Conservation (phyloP, 179 eudicot genomes). For the Carnegiea gigantea region DNA sequence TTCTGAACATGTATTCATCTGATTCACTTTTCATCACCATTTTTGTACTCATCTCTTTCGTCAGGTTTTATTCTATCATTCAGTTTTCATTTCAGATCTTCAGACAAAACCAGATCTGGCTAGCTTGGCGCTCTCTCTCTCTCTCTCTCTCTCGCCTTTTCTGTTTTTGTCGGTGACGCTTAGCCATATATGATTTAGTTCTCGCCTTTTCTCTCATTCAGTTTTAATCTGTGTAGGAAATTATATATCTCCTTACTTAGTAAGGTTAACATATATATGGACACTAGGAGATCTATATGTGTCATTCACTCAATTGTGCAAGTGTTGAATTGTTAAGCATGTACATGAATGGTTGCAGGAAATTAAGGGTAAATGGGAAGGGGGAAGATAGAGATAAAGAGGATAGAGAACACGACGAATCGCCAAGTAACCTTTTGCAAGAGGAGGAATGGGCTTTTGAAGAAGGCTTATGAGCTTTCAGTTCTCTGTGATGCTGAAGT, state of each 20-base stretch:
- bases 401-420: conserved; percentile 21
- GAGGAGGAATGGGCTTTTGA: conserved; percentile 16
- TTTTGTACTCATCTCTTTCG: not conserved
- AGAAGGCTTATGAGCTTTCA: conserved; percentile 18
- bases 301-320: no score
- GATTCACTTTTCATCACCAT: not conserved
- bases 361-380: conserved; percentile 11
- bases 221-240: no score
- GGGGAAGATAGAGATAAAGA: conserved; percentile 23
- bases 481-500: conserved; percentile 17
- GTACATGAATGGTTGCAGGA: not conserved
- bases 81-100: not conserved
- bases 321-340: no score
- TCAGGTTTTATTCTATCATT: not conserved
- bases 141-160: no score
- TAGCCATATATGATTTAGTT: no score
- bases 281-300: no score
- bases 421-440: conserved; percentile 19
- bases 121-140: not conserved
- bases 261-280: no score
- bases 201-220: no score
- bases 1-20: not conserved
- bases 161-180: not conserved
- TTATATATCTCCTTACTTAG: no score
- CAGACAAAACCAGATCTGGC: not conserved